A percentile compares a stretch with the other conserved stretches of the same genome.
phyloP scores from a whole-genome alignment of 2,329 filamentous ascomycete species.

The Talaromyces albobiverticillius region DNA sequence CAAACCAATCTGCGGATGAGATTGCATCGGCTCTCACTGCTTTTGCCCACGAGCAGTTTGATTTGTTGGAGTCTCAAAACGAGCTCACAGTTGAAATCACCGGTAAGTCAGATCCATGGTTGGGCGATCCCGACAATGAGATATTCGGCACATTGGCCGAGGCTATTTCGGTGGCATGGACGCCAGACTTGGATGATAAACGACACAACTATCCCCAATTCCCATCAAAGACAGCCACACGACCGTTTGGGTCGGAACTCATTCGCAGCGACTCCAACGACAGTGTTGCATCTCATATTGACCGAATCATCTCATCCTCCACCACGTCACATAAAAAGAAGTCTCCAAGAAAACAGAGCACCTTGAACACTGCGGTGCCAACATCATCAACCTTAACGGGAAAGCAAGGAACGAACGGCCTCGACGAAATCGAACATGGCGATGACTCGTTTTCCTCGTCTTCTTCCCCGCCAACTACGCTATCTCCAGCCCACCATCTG shows the following conservation, averaged over 20 bases:
- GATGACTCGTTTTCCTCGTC: constrained; percentile 9
- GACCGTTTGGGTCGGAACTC: constrained; percentile 20
- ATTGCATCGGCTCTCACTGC: constrained; percentile 65
- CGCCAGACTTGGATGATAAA: constrained; percentile 34
- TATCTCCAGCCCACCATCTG: not conserved
- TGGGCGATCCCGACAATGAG: constrained; percentile 84
- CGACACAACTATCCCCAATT: constrained; percentile 33
- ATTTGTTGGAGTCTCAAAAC: constrained; percentile 74
- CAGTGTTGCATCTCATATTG: constrained; percentile 38
- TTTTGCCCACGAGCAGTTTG: constrained; percentile 71
- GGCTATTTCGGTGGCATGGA: constrained; percentile 84
- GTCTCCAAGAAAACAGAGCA: constrained; percentile 26
- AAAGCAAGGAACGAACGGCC: constrained; percentile 19
- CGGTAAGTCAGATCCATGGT: constrained; percentile 92
- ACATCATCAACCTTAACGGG: constrained; percentile 40
- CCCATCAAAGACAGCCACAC: constrained; percentile 20
- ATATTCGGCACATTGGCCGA: constrained; percentile 86
- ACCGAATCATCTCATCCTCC: constrained; percentile 37
- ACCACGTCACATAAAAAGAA: constrained; percentile 34
- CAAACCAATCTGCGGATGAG: constrained; percentile 82
- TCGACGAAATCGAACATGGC: not conserved
- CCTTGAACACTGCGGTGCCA: constrained; percentile 26
- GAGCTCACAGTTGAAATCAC: constrained; percentile 78
- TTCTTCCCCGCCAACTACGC: not conserved
- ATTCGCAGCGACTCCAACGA: constrained; percentile 36